phyloP scores from a whole-genome alignment of 2,329 filamentous ascomycete genomes.

The Aciculosporium take region DNA sequence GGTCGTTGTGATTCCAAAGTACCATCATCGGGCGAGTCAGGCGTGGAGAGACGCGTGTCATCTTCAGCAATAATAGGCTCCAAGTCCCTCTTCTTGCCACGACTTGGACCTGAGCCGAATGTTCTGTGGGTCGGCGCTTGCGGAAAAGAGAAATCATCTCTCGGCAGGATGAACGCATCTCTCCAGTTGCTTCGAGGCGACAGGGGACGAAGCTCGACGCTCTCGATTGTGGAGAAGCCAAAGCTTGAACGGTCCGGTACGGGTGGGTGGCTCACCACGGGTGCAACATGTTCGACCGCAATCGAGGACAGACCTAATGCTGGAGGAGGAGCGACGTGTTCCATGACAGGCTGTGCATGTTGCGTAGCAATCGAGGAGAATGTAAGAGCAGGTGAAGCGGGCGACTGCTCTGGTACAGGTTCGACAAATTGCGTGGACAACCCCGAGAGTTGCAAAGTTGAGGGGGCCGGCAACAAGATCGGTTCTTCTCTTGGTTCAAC shows the following conservation, averaged over 20 bases:
- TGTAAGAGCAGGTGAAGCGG: slow-evolving; percentile 12
- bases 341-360: slow-evolving; percentile 13
- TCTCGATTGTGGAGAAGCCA: slow-evolving; percentile 30
- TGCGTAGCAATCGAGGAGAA: slow-evolving; percentile 20
- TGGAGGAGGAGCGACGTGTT: slow-evolving; percentile 12
- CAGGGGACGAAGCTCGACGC: slow-evolving; percentile 32
- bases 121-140: slow-evolving; percentile 26
- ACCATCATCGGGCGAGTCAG: slow-evolving; percentile 24
- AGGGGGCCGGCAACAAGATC: slow-evolving; percentile 8
- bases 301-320: slow-evolving; percentile 24
- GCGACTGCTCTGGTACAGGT: slow-evolving; percentile 17
- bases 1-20: slow-evolving; percentile 42
- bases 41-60: slow-evolving; percentile 41
- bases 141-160: slow-evolving; percentile 25
- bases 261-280: slow-evolving; percentile 14
- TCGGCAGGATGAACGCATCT: slow-evolving; percentile 42
- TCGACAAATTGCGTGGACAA: slow-evolving; percentile 24
- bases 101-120: slow-evolving; percentile 29
- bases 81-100: slow-evolving; percentile 26
- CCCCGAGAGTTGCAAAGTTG: slow-evolving; percentile 19
- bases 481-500: slow-evolving; percentile 23
- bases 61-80: slow-evolving; percentile 48
- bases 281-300: slow-evolving; percentile 22
- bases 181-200: slow-evolving; percentile 36
- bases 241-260: slow-evolving; percentile 19